These are phyloP conservation scores for Dichotomocladium elegans DNA, from an alignment of 371 early-diverging fungal genomes.

Conservation along the genomic window DNA sequence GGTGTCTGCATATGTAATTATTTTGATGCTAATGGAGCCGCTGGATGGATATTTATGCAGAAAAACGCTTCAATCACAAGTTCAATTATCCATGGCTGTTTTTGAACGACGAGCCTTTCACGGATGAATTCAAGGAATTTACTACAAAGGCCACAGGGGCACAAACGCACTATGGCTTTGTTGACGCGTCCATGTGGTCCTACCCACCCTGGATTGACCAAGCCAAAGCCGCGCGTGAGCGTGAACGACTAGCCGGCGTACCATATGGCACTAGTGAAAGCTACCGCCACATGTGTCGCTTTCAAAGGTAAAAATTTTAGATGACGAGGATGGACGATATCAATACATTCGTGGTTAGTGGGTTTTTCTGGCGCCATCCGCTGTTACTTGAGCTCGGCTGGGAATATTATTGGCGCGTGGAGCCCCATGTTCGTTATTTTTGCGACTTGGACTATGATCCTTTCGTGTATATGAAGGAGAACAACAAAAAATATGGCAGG, in stretches of 20 bases:
- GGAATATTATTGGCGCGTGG: constrained; percentile 85
- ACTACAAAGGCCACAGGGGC: constrained; percentile 46
- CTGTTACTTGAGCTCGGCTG: constrained; percentile 54
- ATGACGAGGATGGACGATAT: background rate
- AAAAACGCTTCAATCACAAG: constrained; percentile 72
- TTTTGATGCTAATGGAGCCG: no score
- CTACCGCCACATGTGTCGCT: constrained; percentile 95
- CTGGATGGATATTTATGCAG: constrained; percentile 26
- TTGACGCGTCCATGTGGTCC: constrained; percentile 72
- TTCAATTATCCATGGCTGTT: constrained; percentile 83
- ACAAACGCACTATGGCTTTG: constrained; percentile 45
- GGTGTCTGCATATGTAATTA: no score
- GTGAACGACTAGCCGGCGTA: constrained; percentile 59
- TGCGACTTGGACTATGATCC: constrained; percentile 83
- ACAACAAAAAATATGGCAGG: constrained; percentile 75
- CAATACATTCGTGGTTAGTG: constrained; percentile 48
- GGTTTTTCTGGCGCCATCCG: constrained; percentile 79
- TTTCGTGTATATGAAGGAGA: constrained; percentile 71
- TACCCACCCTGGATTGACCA: constrained; percentile 81
- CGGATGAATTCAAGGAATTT: constrained; percentile 45
- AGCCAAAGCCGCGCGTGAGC: constrained; percentile 46
- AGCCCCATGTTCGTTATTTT: constrained; percentile 76
- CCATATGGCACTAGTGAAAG: constrained; percentile 82
- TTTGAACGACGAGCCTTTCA: constrained; percentile 73
- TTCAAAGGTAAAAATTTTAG: constrained; percentile 45